Base-by-base conservation (phyloP, 164 flowering plant species). In the Tetracentron sinense region DNA sequence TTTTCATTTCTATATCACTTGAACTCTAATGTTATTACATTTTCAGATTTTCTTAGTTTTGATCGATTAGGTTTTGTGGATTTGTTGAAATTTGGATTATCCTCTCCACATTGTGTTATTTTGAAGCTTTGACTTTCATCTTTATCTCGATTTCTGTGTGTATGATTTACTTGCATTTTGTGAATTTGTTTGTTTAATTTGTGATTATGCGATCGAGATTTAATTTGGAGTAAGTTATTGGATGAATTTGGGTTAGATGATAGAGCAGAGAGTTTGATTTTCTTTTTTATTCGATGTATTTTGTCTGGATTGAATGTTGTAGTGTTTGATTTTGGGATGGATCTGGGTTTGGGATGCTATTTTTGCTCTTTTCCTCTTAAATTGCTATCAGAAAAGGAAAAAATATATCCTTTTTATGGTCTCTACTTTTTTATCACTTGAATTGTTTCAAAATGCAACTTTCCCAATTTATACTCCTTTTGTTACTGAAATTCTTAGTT, bases 101-200 rank as follows among this genome's bases (percentile, higher is more conserved):
- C 46, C 4, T 53, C 19, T 25, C 58, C 10, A 63, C 66, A 65
- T 48, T 65, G 47, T 49, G 49, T 21, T 17, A n/a, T 35, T 52
- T 62, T 2, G 19, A n/a, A 14, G 14, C 16, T 53, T 53, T 27
- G n/a, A 26, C 7, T n/a, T n/a, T n/a, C 33, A 3, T 15, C 27
- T 19, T 1, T 38, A 8, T n/a, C n/a, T 38, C 44, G 44, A 16
- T 38, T 19, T 22, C 1, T 54, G 26, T 58, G 2, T 2, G n/a
- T n/a, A n/a, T n/a, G 0, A 49, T 52, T 54, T 46, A 0, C 21
- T 42, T 64, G 29, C 0, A 20, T 35, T 30, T 22, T 21, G 27
- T 17, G n/a, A n/a, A 14, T 46, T n/a, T n/a, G n/a, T n/a, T n/a
- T n/a, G n/a, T n/a, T n/a, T n/a, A n/a, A n/a, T 42, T 26, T 4